Conservation (phyloP, 2,329 filamentous ascomycete species). For the Exophiala dermatitidis region DNA sequence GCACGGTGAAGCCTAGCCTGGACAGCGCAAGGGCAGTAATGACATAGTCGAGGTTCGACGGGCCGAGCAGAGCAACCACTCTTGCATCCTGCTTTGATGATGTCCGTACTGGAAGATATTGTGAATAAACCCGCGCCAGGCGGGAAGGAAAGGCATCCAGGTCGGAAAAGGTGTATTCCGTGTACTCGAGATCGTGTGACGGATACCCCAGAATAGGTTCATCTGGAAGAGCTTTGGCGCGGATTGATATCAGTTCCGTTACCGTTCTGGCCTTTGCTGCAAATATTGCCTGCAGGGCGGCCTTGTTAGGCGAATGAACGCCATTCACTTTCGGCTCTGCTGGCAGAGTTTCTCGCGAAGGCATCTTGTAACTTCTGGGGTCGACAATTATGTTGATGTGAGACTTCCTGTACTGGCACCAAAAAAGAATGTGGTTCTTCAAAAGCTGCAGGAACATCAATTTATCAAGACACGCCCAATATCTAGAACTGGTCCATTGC, state of each 20-base stretch:
- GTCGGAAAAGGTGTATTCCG: conserved; percentile 20
- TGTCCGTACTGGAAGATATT: conserved; percentile 4
- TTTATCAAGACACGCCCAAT: neutral
- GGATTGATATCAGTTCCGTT: conserved; percentile 17
- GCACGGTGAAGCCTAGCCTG: conserved; percentile 49
- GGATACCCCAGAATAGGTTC: conserved; percentile 22
- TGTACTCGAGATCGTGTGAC: conserved; percentile 15
- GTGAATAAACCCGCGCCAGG: conserved; percentile 6
- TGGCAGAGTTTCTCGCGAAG: too few species aligned
- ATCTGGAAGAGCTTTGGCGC: conserved; percentile 13
- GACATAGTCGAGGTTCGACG: conserved; percentile 18
- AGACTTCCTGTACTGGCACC: too few species aligned
- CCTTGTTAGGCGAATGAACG: too few species aligned
- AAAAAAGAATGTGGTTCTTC: too few species aligned
- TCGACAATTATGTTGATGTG: too few species aligned
- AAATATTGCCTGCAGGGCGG: conserved; percentile 1
- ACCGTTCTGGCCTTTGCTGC: conserved; percentile 15
- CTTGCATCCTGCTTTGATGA: conserved; percentile 2
- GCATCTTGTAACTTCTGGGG: too few species aligned
- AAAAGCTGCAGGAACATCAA: neutral
- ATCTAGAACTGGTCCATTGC: too few species aligned
- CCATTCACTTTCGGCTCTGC: too few species aligned
- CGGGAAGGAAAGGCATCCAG: conserved; percentile 10
- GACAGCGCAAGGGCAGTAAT: conserved; percentile 41
- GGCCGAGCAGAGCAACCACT: conserved; percentile 3